Evolutionary conservation across 352 stramenopile genomes (phyloP), one percentile per base, ranked within the genome.

Genomic region (Phytophthora ohioensis): DNA sequence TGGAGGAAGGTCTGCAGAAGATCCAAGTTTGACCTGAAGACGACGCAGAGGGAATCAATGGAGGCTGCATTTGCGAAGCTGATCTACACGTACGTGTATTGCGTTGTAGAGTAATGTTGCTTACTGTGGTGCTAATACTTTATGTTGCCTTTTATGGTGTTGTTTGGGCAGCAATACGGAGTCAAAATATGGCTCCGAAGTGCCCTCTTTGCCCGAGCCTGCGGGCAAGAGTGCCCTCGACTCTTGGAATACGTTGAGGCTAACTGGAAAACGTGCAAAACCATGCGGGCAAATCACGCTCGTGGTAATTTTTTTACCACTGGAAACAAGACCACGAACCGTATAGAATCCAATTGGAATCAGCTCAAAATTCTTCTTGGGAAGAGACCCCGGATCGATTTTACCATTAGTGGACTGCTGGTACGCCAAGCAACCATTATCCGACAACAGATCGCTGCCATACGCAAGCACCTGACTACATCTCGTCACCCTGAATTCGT

Each of bases 251-350:
- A 57, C 27, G 61, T 68, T 27, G 3, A 34, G 13, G 1, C 17
- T 0, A 61, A 68, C 21, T 61, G 60, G 60, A 21, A 61, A 10
- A 17, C 60, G 3, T 68, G 60, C 15, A 13, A 30, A 7, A n/a
- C 27, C 0, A 68, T 68, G 51, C 61, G 51, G 32, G 51, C 49
- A 35, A 68, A 60, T 35, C 15, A 57, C 42, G 38, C 10, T 13
- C 31, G 60, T 0, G 42, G 34, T 2, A 17, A 46, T 35, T 7
- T 4, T 2, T 68, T 61, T 15, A 46, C 51, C 10, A 32, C 60
- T 27, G 51, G 60, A 4, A 68, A 27, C 21, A 27, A 0, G 21
- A 27, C 1, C 21, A 27, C 21, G 1, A 27, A 27, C 21, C 1
- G 21, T 27, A 27, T 27, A 1, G 21, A 27, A 27, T 27, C 21